phyloP scores from a whole-genome alignment of 2,329 filamentous ascomycete genomes.

The Coleophoma cylindrospora region DNA sequence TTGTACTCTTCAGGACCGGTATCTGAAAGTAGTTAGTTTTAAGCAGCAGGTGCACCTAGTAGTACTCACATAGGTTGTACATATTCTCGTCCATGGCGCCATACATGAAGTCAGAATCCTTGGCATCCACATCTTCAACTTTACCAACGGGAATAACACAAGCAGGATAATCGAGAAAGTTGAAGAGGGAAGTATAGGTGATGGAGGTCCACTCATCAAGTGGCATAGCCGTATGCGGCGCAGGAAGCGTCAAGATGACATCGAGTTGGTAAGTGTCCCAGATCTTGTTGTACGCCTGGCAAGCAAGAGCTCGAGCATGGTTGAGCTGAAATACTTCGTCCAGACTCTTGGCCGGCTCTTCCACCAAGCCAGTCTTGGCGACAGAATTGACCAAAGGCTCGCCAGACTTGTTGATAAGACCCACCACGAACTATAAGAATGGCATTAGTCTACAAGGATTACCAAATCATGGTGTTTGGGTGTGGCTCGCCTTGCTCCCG shows the following conservation, averaged over 20 bases:
- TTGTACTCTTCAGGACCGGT: slow-evolving; percentile 2
- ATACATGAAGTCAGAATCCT: neutral
- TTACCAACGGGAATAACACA: slow-evolving; percentile 5
- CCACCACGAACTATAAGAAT: too few relatives aligned
- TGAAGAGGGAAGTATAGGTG: slow-evolving; percentile 13
- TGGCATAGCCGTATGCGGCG: slow-evolving; percentile 43
- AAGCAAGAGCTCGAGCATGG: slow-evolving; percentile 19
- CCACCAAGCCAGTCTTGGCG: slow-evolving; percentile 6
- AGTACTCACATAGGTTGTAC: slow-evolving; percentile 2
- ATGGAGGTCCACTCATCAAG: slow-evolving; percentile 38
- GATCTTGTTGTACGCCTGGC: slow-evolving; percentile 34
- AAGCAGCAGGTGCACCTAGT: neutral
- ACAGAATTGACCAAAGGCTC: slow-evolving; percentile 24
- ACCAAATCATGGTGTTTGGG: too few relatives aligned
- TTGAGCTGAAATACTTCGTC: slow-evolving; percentile 9
- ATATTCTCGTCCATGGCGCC: slow-evolving; percentile 2
- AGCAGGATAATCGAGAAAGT: slow-evolving; percentile 7
- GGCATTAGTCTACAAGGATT: too few relatives aligned
- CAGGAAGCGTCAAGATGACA: slow-evolving; percentile 40
- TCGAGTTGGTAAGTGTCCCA: slow-evolving; percentile 41
- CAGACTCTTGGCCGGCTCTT: slow-evolving; percentile 4
- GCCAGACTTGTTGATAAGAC: slow-evolving; percentile 5
- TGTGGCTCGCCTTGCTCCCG: slow-evolving; percentile 22
- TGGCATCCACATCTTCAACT: slow-evolving; percentile 3
- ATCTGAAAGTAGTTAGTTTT: neutral